These are phyloP conservation scores for Candida saitoana DNA, from an alignment of 805 yeast genomes.

Conservation along the genomic window DNA sequence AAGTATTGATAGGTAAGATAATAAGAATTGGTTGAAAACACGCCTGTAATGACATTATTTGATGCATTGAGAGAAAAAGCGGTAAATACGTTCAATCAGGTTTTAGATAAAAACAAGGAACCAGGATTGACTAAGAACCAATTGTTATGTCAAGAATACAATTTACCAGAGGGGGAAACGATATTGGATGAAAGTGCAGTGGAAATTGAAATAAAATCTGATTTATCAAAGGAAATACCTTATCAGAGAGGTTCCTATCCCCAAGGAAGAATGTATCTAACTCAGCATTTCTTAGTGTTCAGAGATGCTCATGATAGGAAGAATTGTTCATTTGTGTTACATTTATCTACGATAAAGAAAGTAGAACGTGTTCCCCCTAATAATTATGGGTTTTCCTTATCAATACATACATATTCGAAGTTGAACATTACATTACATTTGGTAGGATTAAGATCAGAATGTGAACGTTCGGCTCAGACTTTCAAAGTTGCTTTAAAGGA, in stretches of 20 bases:
- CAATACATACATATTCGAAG: conserved; percentile 65
- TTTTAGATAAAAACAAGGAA: conserved; percentile 39
- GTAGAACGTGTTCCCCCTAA: conserved; percentile 82
- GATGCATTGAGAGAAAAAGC: conserved; percentile 46
- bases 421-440: conserved; percentile 63
- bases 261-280: conserved; percentile 66
- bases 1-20: not conserved
- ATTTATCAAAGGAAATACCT: conserved; percentile 14
- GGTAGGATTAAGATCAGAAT: conserved; percentile 71
- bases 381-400: conserved; percentile 72
- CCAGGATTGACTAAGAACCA: conserved; percentile 63
- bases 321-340: conserved; percentile 65
- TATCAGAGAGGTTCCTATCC: conserved; percentile 24
- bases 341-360: conserved; percentile 72
- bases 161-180: conserved; percentile 67
- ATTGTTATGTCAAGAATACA: conserved; percentile 59
- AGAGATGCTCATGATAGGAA: conserved; percentile 65
- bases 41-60: conserved; percentile 44
- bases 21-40: not conserved
- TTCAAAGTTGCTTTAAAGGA: conserved; percentile 59
- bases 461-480: conserved; percentile 73
- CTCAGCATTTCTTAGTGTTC: conserved; percentile 74
- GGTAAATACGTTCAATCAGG: conserved; percentile 40
- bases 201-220: conserved; percentile 41
- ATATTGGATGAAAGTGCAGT: conserved; percentile 65